These are phyloP conservation scores for Lactifluus volemus DNA, from an alignment of 768 basidiomycete species.

Conservation along the genomic window DNA sequence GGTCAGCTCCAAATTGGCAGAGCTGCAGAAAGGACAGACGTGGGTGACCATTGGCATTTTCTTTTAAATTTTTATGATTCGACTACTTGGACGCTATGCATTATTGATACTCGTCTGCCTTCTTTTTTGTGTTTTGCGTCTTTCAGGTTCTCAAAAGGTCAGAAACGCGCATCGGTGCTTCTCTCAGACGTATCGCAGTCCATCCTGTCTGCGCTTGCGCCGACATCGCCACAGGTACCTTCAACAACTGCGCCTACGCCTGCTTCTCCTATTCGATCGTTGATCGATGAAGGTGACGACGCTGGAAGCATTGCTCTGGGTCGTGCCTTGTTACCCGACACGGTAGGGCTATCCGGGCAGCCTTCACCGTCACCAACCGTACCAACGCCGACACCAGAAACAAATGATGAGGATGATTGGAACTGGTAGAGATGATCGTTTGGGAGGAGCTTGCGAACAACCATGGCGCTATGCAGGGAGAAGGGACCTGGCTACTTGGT, in stretches of 20 bases:
- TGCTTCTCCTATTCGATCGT: background rate
- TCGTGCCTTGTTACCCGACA: background rate
- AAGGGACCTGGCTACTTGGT: too few relatives aligned
- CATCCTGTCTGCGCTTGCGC: conserved; percentile 31
- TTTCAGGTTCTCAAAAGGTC: conserved; percentile 52
- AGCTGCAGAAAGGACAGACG: conserved; percentile 46
- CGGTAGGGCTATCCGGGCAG: background rate
- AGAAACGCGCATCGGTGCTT: conserved; percentile 59
- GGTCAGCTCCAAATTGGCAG: conserved; percentile 45
- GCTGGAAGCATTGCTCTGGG: background rate
- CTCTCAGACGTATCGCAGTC: conserved; percentile 57
- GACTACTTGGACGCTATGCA: background rate
- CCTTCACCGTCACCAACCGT: background rate
- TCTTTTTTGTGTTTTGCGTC: background rate
- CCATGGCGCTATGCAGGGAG: too few relatives aligned
- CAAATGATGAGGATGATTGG: conserved; percentile 18
- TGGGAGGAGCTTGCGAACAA: too few relatives aligned
- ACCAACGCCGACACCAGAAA: background rate
- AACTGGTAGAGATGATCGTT: conserved; percentile 14
- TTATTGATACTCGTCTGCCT: too few relatives aligned
- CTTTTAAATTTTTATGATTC: background rate
- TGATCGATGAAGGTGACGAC: conserved; percentile 14
- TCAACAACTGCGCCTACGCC: conserved; percentile 17
- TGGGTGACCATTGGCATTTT: conserved; percentile 29
- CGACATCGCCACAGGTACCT: conserved; percentile 8